These are phyloP conservation scores for Arthroderma sp. DNA, from an alignment of 2,329 filamentous ascomycete genomes.

Conservation along the genomic window DNA sequence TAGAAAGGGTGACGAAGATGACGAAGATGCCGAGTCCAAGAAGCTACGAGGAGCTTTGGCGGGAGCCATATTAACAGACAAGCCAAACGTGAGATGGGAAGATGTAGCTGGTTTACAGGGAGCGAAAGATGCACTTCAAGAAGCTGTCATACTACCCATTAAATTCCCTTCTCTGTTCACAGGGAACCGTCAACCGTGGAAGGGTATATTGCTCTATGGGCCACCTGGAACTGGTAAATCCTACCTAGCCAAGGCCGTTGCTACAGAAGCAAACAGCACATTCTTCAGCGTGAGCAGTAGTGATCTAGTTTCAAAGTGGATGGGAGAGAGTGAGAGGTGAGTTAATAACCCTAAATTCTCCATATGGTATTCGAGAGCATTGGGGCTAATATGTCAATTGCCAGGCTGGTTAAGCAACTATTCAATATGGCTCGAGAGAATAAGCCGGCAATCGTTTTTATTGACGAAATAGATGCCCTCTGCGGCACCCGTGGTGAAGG, in stretches of 20 bases:
- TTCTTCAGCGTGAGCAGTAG: slow-evolving; percentile 98
- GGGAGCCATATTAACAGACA: slow-evolving; percentile 85
- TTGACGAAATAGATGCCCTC: slow-evolving; percentile 93
- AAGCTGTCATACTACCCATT: slow-evolving; percentile 93
- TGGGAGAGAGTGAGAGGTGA: slow-evolving; percentile 96
- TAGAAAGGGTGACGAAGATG: slow-evolving; percentile 45
- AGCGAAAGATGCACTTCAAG: slow-evolving; percentile 93
- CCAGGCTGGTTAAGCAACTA: slow-evolving; percentile 82
- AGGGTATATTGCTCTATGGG: slow-evolving; percentile 90
- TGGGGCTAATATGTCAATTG: background rate
- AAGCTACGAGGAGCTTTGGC: slow-evolving; percentile 84
- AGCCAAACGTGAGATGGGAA: slow-evolving; percentile 95
- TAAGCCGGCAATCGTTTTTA: slow-evolving; percentile 96
- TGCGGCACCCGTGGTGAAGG: slow-evolving; percentile 88
- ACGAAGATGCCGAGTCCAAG: slow-evolving; percentile 81
- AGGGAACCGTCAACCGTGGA: slow-evolving; percentile 95
- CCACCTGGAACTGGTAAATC: slow-evolving; percentile 96
- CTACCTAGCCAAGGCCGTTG: slow-evolving; percentile 93
- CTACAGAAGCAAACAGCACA: slow-evolving; percentile 95
- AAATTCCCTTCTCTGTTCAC: slow-evolving; percentile 96
- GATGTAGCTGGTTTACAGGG: slow-evolving; percentile 90
- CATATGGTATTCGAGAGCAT: background rate
- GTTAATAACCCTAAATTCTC: slow-evolving; percentile 16
- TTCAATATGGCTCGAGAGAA: slow-evolving; percentile 98
- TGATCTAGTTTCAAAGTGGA: slow-evolving; percentile 97